A percentile compares a stretch with the other conserved stretches of the same genome.
Conservation (phyloP, 2,329 filamentous ascomycete species). For the Claviceps paspali region DNA sequence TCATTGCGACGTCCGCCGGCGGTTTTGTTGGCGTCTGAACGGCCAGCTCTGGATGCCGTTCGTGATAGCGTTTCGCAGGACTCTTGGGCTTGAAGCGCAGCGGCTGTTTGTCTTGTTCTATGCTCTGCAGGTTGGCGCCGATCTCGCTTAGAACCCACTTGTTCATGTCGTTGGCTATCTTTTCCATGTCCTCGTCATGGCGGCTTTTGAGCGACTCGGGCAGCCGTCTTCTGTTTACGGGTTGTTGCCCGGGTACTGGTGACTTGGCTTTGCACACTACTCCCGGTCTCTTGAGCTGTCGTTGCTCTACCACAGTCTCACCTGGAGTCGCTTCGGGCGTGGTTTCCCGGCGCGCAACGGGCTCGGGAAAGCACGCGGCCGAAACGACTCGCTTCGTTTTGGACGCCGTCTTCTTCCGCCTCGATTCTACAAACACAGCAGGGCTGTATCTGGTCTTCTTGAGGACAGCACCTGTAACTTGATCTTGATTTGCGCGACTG, state of each 20-base stretch:
- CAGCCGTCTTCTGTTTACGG: slow-evolving; percentile 13
- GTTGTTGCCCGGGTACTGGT: slow-evolving; percentile 9
- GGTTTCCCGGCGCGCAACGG: not conserved
- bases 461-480: slow-evolving; percentile 15
- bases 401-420: slow-evolving; percentile 21
- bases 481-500: slow-evolving; percentile 10
- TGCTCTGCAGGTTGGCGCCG: slow-evolving; percentile 32
- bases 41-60: slow-evolving; percentile 33
- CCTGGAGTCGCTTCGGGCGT: slow-evolving; percentile 2
- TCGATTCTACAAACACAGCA: slow-evolving; percentile 42
- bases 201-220: slow-evolving; percentile 18
- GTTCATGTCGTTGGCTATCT: slow-evolving; percentile 40
- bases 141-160: slow-evolving; percentile 44
- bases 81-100: slow-evolving; percentile 40
- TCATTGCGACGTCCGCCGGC: slow-evolving; percentile 15
- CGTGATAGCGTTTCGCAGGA: slow-evolving; percentile 36
- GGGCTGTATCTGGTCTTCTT: slow-evolving; percentile 27
- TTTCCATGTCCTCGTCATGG: slow-evolving; percentile 29
- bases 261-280: slow-evolving; percentile 11
- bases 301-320: slow-evolving; percentile 9
- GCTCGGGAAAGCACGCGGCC: slow-evolving; percentile 3
- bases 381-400: slow-evolving; percentile 9
- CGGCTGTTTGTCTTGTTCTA: slow-evolving; percentile 25
- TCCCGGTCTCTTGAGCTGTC: slow-evolving; percentile 20
- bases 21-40: not conserved